Evolutionary conservation across 805 yeast species (phyloP), one percentile per base, ranked within the genome.

Genomic region (Osmozyma mogii): DNA sequence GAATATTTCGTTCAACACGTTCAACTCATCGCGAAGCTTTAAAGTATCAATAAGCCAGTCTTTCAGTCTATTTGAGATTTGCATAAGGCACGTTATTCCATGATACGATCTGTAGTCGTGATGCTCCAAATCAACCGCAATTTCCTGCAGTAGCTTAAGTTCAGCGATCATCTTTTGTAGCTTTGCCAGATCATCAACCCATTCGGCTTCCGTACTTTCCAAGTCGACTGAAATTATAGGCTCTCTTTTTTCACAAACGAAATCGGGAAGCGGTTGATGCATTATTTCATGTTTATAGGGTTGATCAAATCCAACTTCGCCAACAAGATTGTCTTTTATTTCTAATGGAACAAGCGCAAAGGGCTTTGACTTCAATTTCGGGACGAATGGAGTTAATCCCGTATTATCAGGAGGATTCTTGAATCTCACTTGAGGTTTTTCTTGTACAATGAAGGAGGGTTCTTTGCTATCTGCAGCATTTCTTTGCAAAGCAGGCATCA

Each of bases 61-160:
- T 34, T 71, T 67, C n/a, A 74, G 72, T 32, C 89, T 58, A 13
- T 80, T 76, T 31, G 94, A 81, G 11, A 92, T 79, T 57, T 92
- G 99, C 95, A 92, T 85, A 25, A 92, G 60, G 52, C 88, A 87
- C 1, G 87, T 92, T 24, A 92, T 60, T 24, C 99, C 99, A 45
- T 81, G 78, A 45, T 84, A 92, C 0, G 96, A 68, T 52, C 96
- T 70, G 51, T 72, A 81, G 49, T 88, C 96, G 50, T 92, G 98
- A 55, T 92, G 98, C 50, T 92, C 99, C 37, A 92, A 70, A 65
- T 92, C 99, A 10, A 92, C 80, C 2, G 97, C 98, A 22, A 92
- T 72, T 32, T 75, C 94, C 2, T 63, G 56, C 33, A 67, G 65
- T 3, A 52, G 47, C 29, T 54, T 50, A 25, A 92, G 61, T 5